These are phyloP conservation scores for Geosiphon pyriformis DNA, from an alignment of 192 early-diverging fungal genomes.

Conservation along the genomic window DNA sequence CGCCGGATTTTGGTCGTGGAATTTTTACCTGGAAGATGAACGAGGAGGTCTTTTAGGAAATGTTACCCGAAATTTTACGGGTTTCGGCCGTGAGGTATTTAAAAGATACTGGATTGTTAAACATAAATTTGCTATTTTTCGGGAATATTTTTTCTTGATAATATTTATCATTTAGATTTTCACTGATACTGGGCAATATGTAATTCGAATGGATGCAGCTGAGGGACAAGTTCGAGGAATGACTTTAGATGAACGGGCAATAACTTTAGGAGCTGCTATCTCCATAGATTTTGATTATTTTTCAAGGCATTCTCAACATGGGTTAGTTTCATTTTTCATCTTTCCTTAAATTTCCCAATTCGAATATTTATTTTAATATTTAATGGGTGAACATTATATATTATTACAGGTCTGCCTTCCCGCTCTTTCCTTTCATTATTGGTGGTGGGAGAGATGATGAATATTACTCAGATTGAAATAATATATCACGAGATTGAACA, in stretches of 20 bases:
- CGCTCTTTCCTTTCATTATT: too few species aligned
- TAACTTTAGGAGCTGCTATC: slow-evolving; percentile 75
- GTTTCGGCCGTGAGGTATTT: slow-evolving; percentile 65
- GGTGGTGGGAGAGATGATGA: too few species aligned
- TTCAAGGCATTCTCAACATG: slow-evolving; percentile 59
- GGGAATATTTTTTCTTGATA: neutral
- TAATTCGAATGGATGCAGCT: slow-evolving; percentile 64
- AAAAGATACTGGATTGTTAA: too few species aligned
- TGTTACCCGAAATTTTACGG: slow-evolving; percentile 76
- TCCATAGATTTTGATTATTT: slow-evolving; percentile 90
- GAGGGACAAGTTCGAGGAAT: slow-evolving; percentile 43
- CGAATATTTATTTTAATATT: too few species aligned
- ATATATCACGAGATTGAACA: too few species aligned
- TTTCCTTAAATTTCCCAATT: too few species aligned
- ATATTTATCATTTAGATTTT: slow-evolving; percentile 51
- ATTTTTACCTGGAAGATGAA: slow-evolving; percentile 67
- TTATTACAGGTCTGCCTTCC: too few species aligned
- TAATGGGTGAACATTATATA: too few species aligned
- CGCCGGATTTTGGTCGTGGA: slow-evolving; percentile 68
- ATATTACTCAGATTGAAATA: too few species aligned
- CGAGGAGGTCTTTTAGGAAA: slow-evolving; percentile 46
- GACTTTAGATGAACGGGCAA: slow-evolving; percentile 74
- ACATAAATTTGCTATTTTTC: neutral
- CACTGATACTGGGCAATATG: slow-evolving; percentile 82
- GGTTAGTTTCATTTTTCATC: too few species aligned